A percentile compares a stretch with the other conserved stretches of the same genome.
Evolutionary conservation across 306 rosid genomes (phyloP).

Genomic region (Echinosophora koreensis): DNA sequence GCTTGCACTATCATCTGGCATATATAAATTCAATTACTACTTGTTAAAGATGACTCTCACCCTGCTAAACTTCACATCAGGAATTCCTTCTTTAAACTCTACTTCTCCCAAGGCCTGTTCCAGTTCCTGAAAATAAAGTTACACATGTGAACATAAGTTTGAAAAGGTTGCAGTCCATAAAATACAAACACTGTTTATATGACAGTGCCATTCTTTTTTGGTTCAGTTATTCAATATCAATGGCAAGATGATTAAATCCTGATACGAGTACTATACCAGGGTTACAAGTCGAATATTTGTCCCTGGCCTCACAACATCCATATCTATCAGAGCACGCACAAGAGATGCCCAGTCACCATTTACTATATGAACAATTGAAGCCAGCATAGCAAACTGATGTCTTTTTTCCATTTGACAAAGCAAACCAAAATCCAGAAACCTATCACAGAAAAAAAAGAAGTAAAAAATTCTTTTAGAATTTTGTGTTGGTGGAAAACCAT

Average conservation of each 20-base stretch:
- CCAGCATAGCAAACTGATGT: too few relatives aligned
- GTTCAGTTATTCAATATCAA: conserved; percentile 37
- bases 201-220: conserved; percentile 32
- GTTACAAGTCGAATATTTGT: conserved; percentile 28
- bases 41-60: conserved; percentile 59
- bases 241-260: conserved; percentile 36
- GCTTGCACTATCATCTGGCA: conserved; percentile 28
- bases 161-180: conserved; percentile 29
- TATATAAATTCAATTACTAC: conserved; percentile 29
- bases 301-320: too few relatives aligned
- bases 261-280: conserved; percentile 60
- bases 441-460: conserved; percentile 46
- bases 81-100: conserved; percentile 86
- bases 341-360: too few relatives aligned
- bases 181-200: not conserved
- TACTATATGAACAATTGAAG: too few relatives aligned
- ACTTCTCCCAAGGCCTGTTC: conserved; percentile 92
- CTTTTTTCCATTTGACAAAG: too few relatives aligned
- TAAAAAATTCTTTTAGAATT: not conserved
- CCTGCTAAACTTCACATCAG: conserved; percentile 96
- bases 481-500: conserved; percentile 29
- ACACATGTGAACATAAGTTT: conserved; percentile 28
- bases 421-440: conserved; percentile 51
- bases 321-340: too few relatives aligned
- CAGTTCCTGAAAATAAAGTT: conserved; percentile 75